A percentile compares a stretch with the other conserved stretches of the same genome.
Conservation (phyloP, 805 yeast genomes). For the Wickerhamomyces subpelliculosus region DNA sequence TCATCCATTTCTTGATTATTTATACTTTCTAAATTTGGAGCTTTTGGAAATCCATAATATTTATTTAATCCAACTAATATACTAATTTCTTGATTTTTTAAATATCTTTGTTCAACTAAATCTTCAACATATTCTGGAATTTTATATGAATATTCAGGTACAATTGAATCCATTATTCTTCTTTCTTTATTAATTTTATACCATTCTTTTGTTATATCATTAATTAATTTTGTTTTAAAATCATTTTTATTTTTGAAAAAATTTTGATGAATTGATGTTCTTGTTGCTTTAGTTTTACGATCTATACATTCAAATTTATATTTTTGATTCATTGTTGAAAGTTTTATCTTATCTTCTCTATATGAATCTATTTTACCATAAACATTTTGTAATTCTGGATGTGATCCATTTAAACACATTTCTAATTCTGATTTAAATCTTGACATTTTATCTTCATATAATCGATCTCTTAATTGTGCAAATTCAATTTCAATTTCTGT, state of each 20-base stretch:
- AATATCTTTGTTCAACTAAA: constrained; percentile 61
- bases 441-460: constrained; percentile 76
- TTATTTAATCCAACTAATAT: constrained; percentile 58
- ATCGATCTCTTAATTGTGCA: constrained; percentile 76
- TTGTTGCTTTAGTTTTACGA: constrained; percentile 69
- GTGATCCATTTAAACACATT: constrained; percentile 83
- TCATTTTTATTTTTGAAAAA: constrained; percentile 64
- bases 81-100: constrained; percentile 62
- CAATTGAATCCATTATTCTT: constrained; percentile 63
- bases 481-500: constrained; percentile 80
- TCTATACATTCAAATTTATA: constrained; percentile 74
- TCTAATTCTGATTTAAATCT: constrained; percentile 77
- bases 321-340: constrained; percentile 42
- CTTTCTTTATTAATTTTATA: constrained; percentile 87
- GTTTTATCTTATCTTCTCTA: constrained; percentile 59
- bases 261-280: constrained; percentile 82
- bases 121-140: constrained; percentile 35
- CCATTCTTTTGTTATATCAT: constrained; percentile 79
- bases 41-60: constrained; percentile 75
- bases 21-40: constrained; percentile 62
- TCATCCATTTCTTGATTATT: constrained; percentile 65
- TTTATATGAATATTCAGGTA: constrained; percentile 37
- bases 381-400: constrained; percentile 78
- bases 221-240: constrained; percentile 54
- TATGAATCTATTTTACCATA: constrained; percentile 65